Percentiles rank a stretch among this genome's conserved stretches.
Conservation (phyloP, 148 eudicot genomes). For the Spergularia bocconei region DNA sequence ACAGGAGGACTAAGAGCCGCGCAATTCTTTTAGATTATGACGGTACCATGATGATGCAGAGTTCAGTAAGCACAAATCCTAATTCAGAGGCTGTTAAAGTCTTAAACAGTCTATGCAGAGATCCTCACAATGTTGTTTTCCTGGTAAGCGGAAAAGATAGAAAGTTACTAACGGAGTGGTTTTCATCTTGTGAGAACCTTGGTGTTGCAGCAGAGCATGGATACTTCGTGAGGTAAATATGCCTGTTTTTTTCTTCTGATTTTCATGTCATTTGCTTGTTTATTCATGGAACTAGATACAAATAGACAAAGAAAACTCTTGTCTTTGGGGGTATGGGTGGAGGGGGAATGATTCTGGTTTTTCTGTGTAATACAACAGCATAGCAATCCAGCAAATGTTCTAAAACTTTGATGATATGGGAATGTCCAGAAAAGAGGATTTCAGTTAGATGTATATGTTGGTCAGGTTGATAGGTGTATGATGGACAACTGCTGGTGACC, state of each 20-base stretch:
- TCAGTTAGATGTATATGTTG: no score
- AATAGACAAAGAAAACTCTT: not conserved
- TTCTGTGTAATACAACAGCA: no score
- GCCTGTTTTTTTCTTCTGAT: not conserved
- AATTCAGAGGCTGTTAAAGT: constrained; percentile 51
- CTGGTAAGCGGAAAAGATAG: constrained; percentile 72
- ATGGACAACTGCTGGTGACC: no score
- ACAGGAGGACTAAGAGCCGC: constrained; percentile 61
- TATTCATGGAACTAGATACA: not conserved
- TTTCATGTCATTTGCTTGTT: constrained; percentile 4
- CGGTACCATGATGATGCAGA: constrained; percentile 64
- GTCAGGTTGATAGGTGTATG: no score
- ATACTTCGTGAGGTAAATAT: constrained; percentile 60
- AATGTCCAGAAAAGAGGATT: no score
- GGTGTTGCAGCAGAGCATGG: constrained; percentile 95
- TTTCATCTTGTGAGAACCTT: constrained; percentile 62
- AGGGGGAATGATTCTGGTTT: not conserved
- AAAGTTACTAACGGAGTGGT: constrained; percentile 57
- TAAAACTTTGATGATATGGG: no score
- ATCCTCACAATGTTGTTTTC: constrained; percentile 70
- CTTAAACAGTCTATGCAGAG: constrained; percentile 55
- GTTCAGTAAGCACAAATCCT: constrained; percentile 50
- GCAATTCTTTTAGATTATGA: constrained; percentile 84
- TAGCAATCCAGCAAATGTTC: no score
- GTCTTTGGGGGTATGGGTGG: not conserved